Conservation (phyloP, 805 yeast genomes). For the Metschnikowia gelsemii region DNA sequence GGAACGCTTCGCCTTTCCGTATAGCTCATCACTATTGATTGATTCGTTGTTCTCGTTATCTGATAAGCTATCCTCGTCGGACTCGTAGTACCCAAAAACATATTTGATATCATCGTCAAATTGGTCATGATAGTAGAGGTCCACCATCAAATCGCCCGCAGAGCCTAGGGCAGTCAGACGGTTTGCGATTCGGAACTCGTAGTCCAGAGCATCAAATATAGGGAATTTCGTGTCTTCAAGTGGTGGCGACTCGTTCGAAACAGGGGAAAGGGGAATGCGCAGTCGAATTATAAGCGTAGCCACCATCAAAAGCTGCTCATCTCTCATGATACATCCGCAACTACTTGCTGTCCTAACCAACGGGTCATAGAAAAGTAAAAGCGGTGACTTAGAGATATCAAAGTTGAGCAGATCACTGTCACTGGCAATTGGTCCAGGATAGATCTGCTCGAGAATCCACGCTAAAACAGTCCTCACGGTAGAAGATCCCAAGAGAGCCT, state of each 20-base stretch:
- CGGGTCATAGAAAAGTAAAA: conserved; percentile 63
- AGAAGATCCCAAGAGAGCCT: conserved; percentile 55
- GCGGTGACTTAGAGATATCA: conserved; percentile 59
- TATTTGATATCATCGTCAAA: conserved; percentile 68
- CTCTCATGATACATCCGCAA: conserved; percentile 58
- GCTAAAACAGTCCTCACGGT: conserved; percentile 64
- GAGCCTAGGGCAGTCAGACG: conserved; percentile 14
- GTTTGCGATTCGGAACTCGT: conserved; percentile 9
- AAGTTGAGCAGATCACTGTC: conserved; percentile 30
- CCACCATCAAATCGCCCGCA: conserved; percentile 45
- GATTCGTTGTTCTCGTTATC: conserved; percentile 10
- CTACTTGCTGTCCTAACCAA: conserved; percentile 57
- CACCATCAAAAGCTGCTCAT: conserved; percentile 57
- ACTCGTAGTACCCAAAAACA: conserved; percentile 55
- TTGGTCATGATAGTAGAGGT: conserved; percentile 58
- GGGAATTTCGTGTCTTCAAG: conserved; percentile 10
- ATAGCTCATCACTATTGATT: conserved; percentile 10
- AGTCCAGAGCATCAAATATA: conserved; percentile 15
- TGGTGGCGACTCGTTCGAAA: conserved; percentile 5
- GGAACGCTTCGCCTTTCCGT: conserved; percentile 23
- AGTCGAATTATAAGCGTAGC: conserved; percentile 41
- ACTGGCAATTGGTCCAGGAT: conserved; percentile 2
- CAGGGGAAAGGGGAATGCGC: conserved; percentile 23
- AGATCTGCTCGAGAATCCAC: conserved; percentile 48
- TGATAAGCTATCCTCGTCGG: conserved; percentile 16